These are phyloP conservation scores for Acorus calamus DNA, from an alignment of 106 monocot genomes.

Conservation along the genomic window DNA sequence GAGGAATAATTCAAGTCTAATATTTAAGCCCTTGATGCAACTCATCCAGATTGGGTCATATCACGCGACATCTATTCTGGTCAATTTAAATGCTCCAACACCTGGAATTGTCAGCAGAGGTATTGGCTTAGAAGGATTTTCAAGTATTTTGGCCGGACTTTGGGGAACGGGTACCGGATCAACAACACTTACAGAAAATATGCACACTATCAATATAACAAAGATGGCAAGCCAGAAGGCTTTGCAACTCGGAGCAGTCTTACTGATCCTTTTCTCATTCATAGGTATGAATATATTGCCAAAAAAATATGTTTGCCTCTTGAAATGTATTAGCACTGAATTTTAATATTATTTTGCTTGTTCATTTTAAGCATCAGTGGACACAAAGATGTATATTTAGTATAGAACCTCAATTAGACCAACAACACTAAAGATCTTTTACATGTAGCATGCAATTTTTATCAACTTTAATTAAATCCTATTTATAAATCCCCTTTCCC, in stretches of 20 bases:
- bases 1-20: not conserved
- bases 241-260: conserved; percentile 57
- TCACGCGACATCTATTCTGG: conserved; percentile 69
- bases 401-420: too few relatives aligned
- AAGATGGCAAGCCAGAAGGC: conserved; percentile 84
- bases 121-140: conserved; percentile 85
- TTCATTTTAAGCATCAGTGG: too few relatives aligned
- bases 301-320: too few relatives aligned
- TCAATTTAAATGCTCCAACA: conserved; percentile 76
- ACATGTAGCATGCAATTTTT: too few relatives aligned
- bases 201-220: conserved; percentile 75
- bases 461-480: too few relatives aligned
- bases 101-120: conserved; percentile 87
- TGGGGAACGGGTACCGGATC: conserved; percentile 97
- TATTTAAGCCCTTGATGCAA: not conserved
- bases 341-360: too few relatives aligned
- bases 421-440: too few relatives aligned
- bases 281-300: conserved; percentile 40
- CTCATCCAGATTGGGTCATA: conserved; percentile 77
- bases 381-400: too few relatives aligned
- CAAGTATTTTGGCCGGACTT: conserved; percentile 84
- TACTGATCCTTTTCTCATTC: conserved; percentile 84
- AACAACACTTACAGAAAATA: conserved; percentile 87
- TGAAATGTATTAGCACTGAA: too few relatives aligned
- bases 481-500: too few relatives aligned